Evolutionary conservation across 202 grass and related monocot genomes (phyloP), one percentile per base, ranked within the genome.

Genomic region (Elaeis oleifera): DNA sequence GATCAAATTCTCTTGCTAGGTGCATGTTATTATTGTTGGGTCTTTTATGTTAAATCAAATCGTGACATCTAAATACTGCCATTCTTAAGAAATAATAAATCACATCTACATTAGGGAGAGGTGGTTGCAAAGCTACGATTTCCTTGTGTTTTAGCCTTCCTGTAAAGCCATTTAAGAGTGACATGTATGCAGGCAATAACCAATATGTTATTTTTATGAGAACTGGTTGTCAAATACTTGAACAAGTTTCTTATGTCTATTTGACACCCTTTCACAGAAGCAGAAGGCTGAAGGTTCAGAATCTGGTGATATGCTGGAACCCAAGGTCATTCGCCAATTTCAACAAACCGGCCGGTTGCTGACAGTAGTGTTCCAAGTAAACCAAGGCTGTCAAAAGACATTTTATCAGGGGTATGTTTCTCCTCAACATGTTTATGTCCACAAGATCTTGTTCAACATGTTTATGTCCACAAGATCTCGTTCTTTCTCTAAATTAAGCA

Each of bases 351-450:
- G 66, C 70, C 87, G 49, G 64, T 85, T 17, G 69, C 69, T 63
- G 76, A 83, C 70, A 63, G 29, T 0, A 27, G 51, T 22, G 24
- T 29, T 60, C 65, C 78, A 78, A 88, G 39, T 68, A 86, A 85
- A 62, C 31, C 84, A 5, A 88, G 79, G 63, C 81, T 96, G 57
- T 74, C 81, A 15, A 90, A 85, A 50, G 78, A 84, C 50, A 78
- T 96, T 83, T 73, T 96, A 64, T 83, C 83, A 1, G 84, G 78
- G 67, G 90, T 96, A 85, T 64, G 74, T 64, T 67, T 70, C 31
- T 50, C 53, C 55, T 27, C 59, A 26, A 63, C 28, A 24, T 51
- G 24, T 31, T 53, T 53, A 51, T 51, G 50, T 39, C 19, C 48
- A 14, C 71, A 14, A 26, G 29, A 56, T 6, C 58, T 32, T 48